Conservation (phyloP, 2,329 filamentous ascomycete genomes). For the Bipolaris bicolor region DNA sequence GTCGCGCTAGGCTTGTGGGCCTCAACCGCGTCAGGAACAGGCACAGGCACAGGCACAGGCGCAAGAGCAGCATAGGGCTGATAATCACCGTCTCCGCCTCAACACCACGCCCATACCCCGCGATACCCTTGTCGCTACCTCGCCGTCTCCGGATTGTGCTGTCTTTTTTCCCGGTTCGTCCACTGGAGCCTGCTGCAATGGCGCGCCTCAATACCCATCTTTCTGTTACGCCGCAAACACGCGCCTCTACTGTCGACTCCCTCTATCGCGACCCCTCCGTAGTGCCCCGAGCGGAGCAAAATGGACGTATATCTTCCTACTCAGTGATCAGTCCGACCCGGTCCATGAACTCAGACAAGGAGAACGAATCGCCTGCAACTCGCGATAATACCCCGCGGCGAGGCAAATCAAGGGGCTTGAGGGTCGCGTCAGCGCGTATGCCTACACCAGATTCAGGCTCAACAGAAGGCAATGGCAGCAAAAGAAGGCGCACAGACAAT, state of each 20-base stretch:
- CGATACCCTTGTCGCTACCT: not conserved
- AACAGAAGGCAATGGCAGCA: conserved; percentile 40
- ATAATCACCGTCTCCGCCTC: not conserved
- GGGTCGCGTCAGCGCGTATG: conserved; percentile 33
- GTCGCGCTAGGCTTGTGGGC: conserved; percentile 25
- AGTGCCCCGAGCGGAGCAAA: conserved; percentile 21
- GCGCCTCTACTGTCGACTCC: conserved; percentile 41
- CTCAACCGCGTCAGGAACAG: conserved; percentile 9
- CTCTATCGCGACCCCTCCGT: conserved; percentile 49
- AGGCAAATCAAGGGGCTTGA: conserved; percentile 55
- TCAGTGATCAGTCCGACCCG: conserved; percentile 42
- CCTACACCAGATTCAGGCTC: conserved; percentile 51
- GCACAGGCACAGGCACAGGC: conserved; percentile 1
- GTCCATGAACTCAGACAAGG: conserved; percentile 52
- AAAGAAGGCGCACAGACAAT: conserved; percentile 54
- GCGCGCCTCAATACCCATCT: conserved; percentile 46
- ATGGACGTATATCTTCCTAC: conserved; percentile 35
- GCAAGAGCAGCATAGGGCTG: conserved; percentile 2
- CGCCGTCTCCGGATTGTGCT: not conserved
- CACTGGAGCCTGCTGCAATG: conserved; percentile 28
- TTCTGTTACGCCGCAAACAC: conserved; percentile 40
- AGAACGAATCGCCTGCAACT: conserved; percentile 48
- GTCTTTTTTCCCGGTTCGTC: not conserved
- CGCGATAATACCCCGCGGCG: conserved; percentile 35
- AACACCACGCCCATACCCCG: conserved; percentile 4